phyloP scores from a whole-genome alignment of 2,329 filamentous ascomycete species.

The Thelonectria rubi region DNA sequence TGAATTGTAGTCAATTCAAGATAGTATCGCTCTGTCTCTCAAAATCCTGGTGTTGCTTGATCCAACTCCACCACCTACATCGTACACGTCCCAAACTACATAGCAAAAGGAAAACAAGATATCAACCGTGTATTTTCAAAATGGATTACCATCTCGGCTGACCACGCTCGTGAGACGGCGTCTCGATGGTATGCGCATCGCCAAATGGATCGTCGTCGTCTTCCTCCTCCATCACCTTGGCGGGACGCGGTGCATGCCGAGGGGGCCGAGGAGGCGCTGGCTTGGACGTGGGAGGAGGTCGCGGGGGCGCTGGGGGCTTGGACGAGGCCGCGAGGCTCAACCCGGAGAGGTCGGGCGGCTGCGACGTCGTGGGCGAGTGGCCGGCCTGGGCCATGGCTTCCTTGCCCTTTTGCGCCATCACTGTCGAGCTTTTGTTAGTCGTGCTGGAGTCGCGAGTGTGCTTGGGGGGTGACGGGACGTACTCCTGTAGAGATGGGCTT shows the following conservation, averaged over 20 bases:
- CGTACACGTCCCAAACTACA: constrained; percentile 1
- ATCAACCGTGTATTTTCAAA: background rate
- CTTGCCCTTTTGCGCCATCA: constrained; percentile 63
- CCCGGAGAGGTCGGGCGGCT: constrained; percentile 55
- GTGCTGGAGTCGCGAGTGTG: constrained; percentile 23
- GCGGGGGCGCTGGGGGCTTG: constrained; percentile 57
- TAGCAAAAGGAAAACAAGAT: background rate
- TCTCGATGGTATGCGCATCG: constrained; percentile 75
- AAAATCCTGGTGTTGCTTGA: background rate
- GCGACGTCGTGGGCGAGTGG: constrained; percentile 51
- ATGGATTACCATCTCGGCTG: constrained; percentile 45
- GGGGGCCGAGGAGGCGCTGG: constrained; percentile 35
- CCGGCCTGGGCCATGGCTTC: constrained; percentile 52
- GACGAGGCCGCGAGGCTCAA: constrained; percentile 54
- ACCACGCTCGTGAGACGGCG: constrained; percentile 43
- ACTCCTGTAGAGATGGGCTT: constrained; percentile 72
- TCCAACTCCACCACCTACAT: background rate
- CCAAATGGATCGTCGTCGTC: constrained; percentile 90
- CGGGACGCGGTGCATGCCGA: constrained; percentile 20
- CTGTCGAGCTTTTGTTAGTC: constrained; percentile 49
- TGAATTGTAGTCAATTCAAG: background rate
- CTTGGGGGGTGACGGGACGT: constrained; percentile 41
- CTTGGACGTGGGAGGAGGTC: constrained; percentile 41
- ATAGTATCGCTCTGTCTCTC: background rate
- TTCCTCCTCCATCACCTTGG: constrained; percentile 62